phyloP scores from a whole-genome alignment of 257 asterid genomes.

The Penstemon davidsonii region DNA sequence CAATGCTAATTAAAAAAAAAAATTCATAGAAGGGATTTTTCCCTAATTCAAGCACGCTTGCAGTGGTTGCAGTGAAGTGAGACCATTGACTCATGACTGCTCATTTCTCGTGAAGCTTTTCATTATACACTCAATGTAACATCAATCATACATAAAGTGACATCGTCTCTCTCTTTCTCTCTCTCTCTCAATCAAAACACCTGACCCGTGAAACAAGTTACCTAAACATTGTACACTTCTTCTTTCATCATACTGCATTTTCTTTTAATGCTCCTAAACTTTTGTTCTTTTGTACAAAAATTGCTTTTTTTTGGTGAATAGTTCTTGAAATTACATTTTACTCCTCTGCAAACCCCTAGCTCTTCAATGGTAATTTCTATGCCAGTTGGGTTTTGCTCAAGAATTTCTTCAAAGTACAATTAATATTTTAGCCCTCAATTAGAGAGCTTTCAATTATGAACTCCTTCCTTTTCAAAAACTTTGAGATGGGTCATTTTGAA shows the following conservation, averaged over 20 bases:
- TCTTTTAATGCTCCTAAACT: background rate
- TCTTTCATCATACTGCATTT: slow-evolving; percentile 25
- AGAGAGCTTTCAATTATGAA: too few species aligned
- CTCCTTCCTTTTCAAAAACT: too few species aligned
- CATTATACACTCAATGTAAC: background rate
- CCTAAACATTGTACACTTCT: slow-evolving; percentile 38
- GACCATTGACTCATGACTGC: background rate
- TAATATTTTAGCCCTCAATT: too few species aligned
- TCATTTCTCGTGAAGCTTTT: slow-evolving; percentile 1
- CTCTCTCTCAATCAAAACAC: slow-evolving; percentile 46
- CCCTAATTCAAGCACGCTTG: background rate
- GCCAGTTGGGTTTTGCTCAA: background rate
- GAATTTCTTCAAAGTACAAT: too few species aligned
- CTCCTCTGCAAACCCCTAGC: background rate
- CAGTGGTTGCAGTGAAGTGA: background rate
- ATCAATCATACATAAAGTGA: too few species aligned
- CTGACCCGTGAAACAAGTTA: slow-evolving; percentile 61
- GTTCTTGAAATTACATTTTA: too few species aligned
- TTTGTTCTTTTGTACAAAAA: too few species aligned
- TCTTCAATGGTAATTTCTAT: too few species aligned
- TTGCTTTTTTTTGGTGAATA: too few species aligned
- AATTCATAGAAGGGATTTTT: background rate
- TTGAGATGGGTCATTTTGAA: slow-evolving; percentile 10
- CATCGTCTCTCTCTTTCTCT: slow-evolving; percentile 15
- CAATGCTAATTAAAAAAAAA: too few species aligned